phyloP scores from a whole-genome alignment of 306 rosid species.

The Cicer arietinum region DNA sequence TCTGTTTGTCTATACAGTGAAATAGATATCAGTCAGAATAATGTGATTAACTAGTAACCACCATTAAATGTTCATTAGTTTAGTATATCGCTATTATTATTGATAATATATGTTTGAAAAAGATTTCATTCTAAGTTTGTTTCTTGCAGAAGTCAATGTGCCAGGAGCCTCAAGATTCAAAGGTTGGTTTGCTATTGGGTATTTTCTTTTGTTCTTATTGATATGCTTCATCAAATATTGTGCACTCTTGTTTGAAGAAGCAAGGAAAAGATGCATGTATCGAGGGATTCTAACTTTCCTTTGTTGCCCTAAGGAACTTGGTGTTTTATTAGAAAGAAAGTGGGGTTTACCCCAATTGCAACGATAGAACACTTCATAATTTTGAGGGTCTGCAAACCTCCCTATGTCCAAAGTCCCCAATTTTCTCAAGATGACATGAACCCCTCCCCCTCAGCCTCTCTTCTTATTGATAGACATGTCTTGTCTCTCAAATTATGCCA shows the following conservation, averaged over 20 bases:
- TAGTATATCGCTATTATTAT: slow-evolving; percentile 8
- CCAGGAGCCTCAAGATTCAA: slow-evolving; percentile 74
- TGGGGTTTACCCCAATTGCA: neutral
- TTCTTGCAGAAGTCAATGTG: slow-evolving; percentile 77
- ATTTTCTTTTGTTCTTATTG: slow-evolving; percentile 33
- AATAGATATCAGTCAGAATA: neutral
- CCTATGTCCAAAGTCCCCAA: neutral
- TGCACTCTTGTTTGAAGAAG: slow-evolving; percentile 11
- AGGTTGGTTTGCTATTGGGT: slow-evolving; percentile 58
- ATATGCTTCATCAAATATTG: slow-evolving; percentile 26
- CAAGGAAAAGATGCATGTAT: slow-evolving; percentile 6
- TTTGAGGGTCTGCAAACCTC: neutral
- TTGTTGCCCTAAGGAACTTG: neutral
- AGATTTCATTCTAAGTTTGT: slow-evolving; percentile 38
- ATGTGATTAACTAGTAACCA: slow-evolving; percentile 5
- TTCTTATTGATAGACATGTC: neutral
- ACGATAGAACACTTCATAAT: neutral
- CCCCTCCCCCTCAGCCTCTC: neutral
- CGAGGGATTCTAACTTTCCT: slow-evolving; percentile 17
- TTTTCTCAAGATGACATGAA: neutral
- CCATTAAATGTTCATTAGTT: slow-evolving; percentile 4
- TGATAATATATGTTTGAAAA: neutral
- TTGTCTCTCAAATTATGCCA: neutral
- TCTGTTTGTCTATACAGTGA: neutral
- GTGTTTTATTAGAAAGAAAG: neutral